These are phyloP conservation scores for Aspergillus aculeatinus DNA, from an alignment of 2,329 filamentous ascomycete species.

Conservation along the genomic window DNA sequence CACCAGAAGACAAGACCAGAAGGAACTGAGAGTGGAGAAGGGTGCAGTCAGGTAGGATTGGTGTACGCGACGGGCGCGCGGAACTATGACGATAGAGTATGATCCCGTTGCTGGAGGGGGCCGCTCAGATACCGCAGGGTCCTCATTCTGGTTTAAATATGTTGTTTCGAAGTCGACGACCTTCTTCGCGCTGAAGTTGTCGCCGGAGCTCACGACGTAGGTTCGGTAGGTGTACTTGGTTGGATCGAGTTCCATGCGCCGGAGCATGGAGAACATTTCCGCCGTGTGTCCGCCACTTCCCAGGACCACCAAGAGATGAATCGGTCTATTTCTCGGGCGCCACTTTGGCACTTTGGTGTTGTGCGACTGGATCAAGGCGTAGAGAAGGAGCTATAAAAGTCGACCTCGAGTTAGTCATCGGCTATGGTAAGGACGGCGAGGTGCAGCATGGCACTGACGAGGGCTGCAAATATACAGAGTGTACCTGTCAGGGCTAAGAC, in stretches of 20 bases:
- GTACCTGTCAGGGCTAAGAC: not conserved
- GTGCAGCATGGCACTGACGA: constrained; percentile 10
- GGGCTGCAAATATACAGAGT: not conserved
- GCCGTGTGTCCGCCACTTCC: constrained; percentile 93
- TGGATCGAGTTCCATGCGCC: constrained; percentile 52
- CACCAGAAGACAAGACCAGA: constrained; percentile 61
- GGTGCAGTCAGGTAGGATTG: constrained; percentile 75
- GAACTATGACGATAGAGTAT: constrained; percentile 67
- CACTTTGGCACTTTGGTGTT: constrained; percentile 30
- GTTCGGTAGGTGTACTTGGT: constrained; percentile 65
- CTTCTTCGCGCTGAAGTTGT: constrained; percentile 66
- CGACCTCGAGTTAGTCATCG: constrained; percentile 7
- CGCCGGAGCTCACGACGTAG: constrained; percentile 77
- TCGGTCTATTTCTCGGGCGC: constrained; percentile 35
- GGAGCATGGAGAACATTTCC: constrained; percentile 87
- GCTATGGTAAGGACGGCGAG: not conserved
- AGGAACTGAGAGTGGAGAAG: constrained; percentile 63
- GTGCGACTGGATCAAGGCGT: constrained; percentile 31
- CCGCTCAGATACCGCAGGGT: constrained; percentile 7
- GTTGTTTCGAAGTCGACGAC: constrained; percentile 63
- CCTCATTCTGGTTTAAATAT: constrained; percentile 15
- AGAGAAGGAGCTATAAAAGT: constrained; percentile 23
- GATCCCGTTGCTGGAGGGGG: constrained; percentile 29
- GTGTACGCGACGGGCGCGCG: constrained; percentile 76
- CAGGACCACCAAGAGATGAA: constrained; percentile 75